Evolutionary conservation across 2,329 filamentous ascomycete genomes (phyloP).

Genomic region (Diaporthe sp.): DNA sequence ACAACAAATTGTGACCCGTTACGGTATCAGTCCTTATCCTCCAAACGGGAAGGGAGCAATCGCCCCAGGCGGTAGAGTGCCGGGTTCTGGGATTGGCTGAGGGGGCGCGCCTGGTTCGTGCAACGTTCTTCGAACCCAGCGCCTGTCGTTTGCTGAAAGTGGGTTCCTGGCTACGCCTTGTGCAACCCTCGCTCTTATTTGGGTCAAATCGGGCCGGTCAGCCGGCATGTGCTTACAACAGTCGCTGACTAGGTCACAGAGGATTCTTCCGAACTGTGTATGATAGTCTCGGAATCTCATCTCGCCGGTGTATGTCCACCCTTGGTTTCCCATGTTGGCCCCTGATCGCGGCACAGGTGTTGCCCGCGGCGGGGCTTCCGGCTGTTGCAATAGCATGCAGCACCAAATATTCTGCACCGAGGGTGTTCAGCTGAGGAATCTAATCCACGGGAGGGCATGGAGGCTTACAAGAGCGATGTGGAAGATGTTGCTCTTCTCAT

Average conservation of each 20-base stretch:
- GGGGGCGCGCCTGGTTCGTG: background rate
- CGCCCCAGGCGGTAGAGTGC: background rate
- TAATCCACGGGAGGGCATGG: too few relatives aligned
- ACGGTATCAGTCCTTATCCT: background rate
- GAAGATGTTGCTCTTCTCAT: conserved; percentile 22
- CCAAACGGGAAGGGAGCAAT: background rate
- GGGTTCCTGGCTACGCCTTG: background rate
- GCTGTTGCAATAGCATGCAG: background rate
- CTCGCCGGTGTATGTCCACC: conserved; percentile 28
- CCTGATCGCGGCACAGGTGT: background rate
- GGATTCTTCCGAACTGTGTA: background rate
- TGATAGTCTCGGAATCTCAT: background rate
- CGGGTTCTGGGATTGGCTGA: background rate
- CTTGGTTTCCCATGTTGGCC: background rate
- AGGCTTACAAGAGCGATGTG: background rate
- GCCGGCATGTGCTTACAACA: conserved; percentile 10
- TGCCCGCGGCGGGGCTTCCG: background rate
- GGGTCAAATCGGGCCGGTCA: background rate
- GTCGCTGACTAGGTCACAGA: background rate
- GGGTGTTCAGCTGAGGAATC: background rate
- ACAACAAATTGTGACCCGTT: too few relatives aligned
- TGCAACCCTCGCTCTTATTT: background rate
- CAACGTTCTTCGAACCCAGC: background rate
- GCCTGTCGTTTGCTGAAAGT: background rate
- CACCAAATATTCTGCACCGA: background rate